A percentile compares a stretch with the other conserved stretches of the same genome.
phyloP scores from a whole-genome alignment of 257 asterid species.

The Marsdenia floribunda region DNA sequence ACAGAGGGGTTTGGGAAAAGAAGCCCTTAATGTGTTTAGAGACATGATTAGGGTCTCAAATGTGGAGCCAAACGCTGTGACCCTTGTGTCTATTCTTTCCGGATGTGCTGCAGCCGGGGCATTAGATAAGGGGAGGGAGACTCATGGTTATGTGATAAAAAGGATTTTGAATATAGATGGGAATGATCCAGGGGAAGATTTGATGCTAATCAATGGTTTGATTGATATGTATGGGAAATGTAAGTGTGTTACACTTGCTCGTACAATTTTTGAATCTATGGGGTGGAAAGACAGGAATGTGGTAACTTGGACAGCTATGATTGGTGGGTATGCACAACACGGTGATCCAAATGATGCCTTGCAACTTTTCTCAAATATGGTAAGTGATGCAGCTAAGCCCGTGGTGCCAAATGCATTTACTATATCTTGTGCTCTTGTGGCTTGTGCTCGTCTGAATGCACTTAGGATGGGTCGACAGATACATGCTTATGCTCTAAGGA shows the following conservation, averaged over 20 bases:
- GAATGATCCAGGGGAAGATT: constrained; percentile 61
- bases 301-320: constrained; percentile 92
- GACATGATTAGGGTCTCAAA: constrained; percentile 67
- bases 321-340: constrained; percentile 84
- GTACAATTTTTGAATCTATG: constrained; percentile 50
- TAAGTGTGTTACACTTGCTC: constrained; percentile 45
- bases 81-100: constrained; percentile 70
- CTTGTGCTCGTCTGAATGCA: constrained; percentile 73
- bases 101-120: constrained; percentile 76
- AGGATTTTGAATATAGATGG: constrained; percentile 35
- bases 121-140: constrained; percentile 62
- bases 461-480: constrained; percentile 65
- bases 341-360: constrained; percentile 78
- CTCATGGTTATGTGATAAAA: constrained; percentile 52
- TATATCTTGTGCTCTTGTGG: constrained; percentile 68
- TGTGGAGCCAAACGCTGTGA: constrained; percentile 67
- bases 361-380: constrained; percentile 54
- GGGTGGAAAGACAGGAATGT: constrained; percentile 48
- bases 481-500: constrained; percentile 64
- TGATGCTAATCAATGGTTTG: constrained; percentile 74
- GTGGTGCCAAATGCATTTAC: constrained; percentile 74
- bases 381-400: constrained; percentile 28
- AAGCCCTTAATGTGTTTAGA: constrained; percentile 61
- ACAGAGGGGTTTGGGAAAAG: constrained; percentile 78
- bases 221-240: constrained; percentile 88